Base-by-base conservation (phyloP, 129 eudicot genomes). In the Flaveria ramosissima region DNA sequence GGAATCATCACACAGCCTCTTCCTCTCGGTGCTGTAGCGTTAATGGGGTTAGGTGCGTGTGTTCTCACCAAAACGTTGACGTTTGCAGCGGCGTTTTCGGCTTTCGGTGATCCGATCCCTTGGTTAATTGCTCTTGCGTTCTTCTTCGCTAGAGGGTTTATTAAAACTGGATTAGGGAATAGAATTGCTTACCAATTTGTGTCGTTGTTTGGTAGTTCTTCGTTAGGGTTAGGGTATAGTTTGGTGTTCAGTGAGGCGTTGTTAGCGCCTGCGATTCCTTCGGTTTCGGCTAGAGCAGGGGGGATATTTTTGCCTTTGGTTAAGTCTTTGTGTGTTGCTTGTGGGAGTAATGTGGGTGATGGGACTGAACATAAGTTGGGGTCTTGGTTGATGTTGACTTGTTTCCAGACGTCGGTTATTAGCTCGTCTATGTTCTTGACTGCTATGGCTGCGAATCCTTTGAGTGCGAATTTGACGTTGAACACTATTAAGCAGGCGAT, bases 101-200 rank as follows among this genome's bases (percentile, higher is more conserved):
- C 99, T 10, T 93, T 93, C 15, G 97, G 97, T 3, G 97, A 93
- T 68, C 97, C 97, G 1, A 91, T 93, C 61, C 97, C 97, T 0
- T 94, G 99, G 99, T 71, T 94, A 6, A 94, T 94, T 27, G 99
- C 97, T 1, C 82, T 94, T 1, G 97, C 99, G 0, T 94, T 94
- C 74, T 94, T 94, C 81, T 94, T 94, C 70, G 99, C 99, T 0
- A 47, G 99, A 30, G 99, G 99, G n/a, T 94, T 94, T 43, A 89
- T 94, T 3, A 94, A 94, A 53, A 91, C 97, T 0, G 99, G 99
- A 0, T 79, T 94, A 21, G 99, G 99, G 0, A 94, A 94, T 69
- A 75, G 97, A 53, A 89, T 94, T 70, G 99, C 99, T 10, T 91
- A 87, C n/a, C 97, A 89, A 59, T 94, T 94, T 64, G 99, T 94